Evolutionary conservation across 2,329 filamentous ascomycete species (phyloP), one percentile per base, ranked within the genome.

Genomic region (Fusarium miscanthi): DNA sequence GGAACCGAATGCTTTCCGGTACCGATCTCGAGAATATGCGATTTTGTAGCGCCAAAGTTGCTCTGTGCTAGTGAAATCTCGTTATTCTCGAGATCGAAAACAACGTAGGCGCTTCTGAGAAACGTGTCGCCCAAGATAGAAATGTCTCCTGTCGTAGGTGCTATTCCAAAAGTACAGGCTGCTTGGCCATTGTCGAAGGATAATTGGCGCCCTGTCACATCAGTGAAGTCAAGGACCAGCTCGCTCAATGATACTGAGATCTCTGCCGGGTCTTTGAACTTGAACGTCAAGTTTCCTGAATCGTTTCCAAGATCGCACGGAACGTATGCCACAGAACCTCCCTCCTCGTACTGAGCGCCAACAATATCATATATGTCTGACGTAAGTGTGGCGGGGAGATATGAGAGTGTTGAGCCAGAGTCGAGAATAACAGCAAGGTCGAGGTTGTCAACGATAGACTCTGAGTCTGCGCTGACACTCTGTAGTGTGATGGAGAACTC

Each of bases 81-180:
- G 78, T 93, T 90, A 79, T 92, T 93, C 33, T 85, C 88, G 27
- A 94, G 84, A 78, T 94, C 92, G 78, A 93, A 94, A 16, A 94
- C 92, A 19, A 93, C 87, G 74, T 94, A 94, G 0, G 92, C 92
- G 40, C 90, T 92, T 52, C 92, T 86, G 60, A 94, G 83, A 79
- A 94, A 94, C 0, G 92, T 93, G 78, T 94, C 92, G 21, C 92
- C 92, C 33, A 94, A 83, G 5, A 93, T 88, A 46, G 87, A 86
- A n/a, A 87, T 87, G 35, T 86, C 84, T 3, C 80, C 72, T 5
- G 85, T 86, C 3, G 90, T 86, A 3, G 90, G 89, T 6, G 88
- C 85, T 69, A 94, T 87, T 62, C 91, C 92, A 75, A 94, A 93
- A 40, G 91, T 84, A 72, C 92, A 94, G 13, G 89, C 88, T 2